Percentiles rank a stretch among this genome's conserved stretches.
Conservation (phyloP, 768 basidiomycete genomes). For the Grammothele lineata region DNA sequence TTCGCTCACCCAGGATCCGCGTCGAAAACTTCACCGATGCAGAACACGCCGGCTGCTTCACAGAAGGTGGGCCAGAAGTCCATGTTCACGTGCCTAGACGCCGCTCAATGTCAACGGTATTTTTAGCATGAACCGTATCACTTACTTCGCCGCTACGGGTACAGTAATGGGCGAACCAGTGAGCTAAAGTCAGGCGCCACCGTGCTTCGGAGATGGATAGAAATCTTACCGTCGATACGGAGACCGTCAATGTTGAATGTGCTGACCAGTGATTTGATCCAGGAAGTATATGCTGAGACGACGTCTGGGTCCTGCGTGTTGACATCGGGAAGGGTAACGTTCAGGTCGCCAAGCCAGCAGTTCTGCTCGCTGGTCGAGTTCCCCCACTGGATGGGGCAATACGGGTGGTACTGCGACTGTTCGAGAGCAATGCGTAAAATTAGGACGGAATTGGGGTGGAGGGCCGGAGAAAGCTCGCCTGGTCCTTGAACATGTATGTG, state of each 20-base stretch:
- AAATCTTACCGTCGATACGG: constrained; percentile 62
- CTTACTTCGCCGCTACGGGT: constrained; percentile 32
- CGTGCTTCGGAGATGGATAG: no score
- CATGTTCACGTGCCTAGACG: constrained; percentile 55
- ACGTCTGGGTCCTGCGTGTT: constrained; percentile 71
- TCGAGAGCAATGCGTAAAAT: constrained; percentile 5
- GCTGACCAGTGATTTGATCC: constrained; percentile 65
- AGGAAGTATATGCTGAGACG: constrained; percentile 54
- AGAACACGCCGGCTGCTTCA: constrained; percentile 74
- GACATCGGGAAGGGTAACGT: constrained; percentile 72
- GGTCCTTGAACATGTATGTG: constrained; percentile 62
- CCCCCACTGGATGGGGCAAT: constrained; percentile 68
- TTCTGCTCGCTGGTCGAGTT: constrained; percentile 67
- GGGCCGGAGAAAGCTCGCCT: constrained; percentile 29
- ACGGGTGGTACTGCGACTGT: constrained; percentile 70
- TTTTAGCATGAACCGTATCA: constrained; percentile 4
- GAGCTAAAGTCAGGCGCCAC: no score
- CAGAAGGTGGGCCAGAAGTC: constrained; percentile 78
- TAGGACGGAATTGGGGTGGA: background rate
- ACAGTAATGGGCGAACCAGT: background rate
- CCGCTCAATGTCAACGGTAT: constrained; percentile 3
- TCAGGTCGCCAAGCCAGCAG: constrained; percentile 81
- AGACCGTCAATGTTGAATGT: constrained; percentile 82
- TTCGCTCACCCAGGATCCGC: constrained; percentile 42
- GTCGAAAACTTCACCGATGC: constrained; percentile 78